Evolutionary conservation across 2,329 filamentous ascomycete species (phyloP).

Genomic region (Cladosporium sp.): DNA sequence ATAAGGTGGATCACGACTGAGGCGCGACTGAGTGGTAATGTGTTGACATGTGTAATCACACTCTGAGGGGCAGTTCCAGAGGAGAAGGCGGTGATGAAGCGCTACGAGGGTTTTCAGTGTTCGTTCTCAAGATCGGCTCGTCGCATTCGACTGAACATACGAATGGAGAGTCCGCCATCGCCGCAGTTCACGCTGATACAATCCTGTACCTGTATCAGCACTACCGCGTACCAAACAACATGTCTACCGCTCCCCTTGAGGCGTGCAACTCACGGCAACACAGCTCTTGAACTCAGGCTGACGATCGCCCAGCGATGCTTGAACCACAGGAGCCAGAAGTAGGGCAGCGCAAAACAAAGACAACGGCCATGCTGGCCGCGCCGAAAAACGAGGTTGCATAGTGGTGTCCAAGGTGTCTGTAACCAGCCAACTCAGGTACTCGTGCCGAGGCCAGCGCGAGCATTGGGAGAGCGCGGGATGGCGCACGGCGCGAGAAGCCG

Average conservation of each 20-base stretch:
- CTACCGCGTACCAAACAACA: background rate
- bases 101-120: conserved; percentile 50
- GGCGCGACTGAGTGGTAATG: conserved; percentile 71
- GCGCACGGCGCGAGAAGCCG: too few relatives aligned
- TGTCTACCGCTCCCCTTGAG: background rate
- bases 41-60: conserved; percentile 99
- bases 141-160: conserved; percentile 43
- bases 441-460: background rate
- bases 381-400: conserved; percentile 21
- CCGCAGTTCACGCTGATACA: conserved; percentile 79
- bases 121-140: background rate
- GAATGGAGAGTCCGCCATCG: conserved; percentile 61
- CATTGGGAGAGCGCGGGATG: too few relatives aligned
- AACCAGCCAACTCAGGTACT: background rate
- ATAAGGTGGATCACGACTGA: conserved; percentile 61
- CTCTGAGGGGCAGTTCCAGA: conserved; percentile 90
- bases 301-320: conserved; percentile 50
- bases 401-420: conserved; percentile 16
- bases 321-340: background rate
- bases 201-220: conserved; percentile 50
- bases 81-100: conserved; percentile 74
- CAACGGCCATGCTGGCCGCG: conserved; percentile 12
- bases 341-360: background rate
- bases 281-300: conserved; percentile 85
- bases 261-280: conserved; percentile 60